A percentile compares a stretch with the other conserved stretches of the same genome.
phyloP scores from a whole-genome alignment of 2,329 filamentous ascomycete genomes.

The Monosporascus sp. region DNA sequence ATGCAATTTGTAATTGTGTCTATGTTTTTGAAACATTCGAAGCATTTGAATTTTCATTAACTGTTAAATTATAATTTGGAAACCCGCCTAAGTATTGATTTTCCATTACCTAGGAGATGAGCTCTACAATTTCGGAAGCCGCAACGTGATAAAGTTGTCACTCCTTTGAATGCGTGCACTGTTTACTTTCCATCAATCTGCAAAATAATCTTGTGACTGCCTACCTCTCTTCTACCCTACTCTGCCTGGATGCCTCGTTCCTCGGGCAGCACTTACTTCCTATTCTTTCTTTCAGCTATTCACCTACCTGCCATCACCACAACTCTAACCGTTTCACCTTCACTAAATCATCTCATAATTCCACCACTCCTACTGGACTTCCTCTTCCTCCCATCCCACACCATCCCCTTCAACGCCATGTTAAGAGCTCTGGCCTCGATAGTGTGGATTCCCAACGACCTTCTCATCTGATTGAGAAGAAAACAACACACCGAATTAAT shows the following conservation, averaged over 20 bases:
- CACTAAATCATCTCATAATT: neutral
- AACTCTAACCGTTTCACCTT: neutral
- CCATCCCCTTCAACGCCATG: neutral
- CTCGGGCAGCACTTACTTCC: neutral
- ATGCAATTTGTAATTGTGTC: too few species aligned
- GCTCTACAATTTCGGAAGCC: too few species aligned
- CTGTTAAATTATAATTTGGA: too few species aligned
- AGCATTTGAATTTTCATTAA: too few species aligned
- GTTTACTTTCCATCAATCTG: too few species aligned
- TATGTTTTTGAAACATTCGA: too few species aligned
- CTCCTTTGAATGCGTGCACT: too few species aligned
- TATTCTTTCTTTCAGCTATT: neutral
- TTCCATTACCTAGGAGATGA: too few species aligned
- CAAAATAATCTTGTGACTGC: too few species aligned
- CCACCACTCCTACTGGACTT: neutral
- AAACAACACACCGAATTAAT: neutral
- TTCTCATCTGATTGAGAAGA: neutral
- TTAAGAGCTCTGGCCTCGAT: conserved; percentile 1
- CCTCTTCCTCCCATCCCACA: neutral
- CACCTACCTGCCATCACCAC: neutral
- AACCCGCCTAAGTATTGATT: too few species aligned
- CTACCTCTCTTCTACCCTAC: too few species aligned
- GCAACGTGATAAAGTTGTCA: too few species aligned
- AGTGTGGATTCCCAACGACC: neutral
- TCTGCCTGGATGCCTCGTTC: neutral